Conservation (phyloP, 83 land plant species). For the Picea engelmannii region DNA sequence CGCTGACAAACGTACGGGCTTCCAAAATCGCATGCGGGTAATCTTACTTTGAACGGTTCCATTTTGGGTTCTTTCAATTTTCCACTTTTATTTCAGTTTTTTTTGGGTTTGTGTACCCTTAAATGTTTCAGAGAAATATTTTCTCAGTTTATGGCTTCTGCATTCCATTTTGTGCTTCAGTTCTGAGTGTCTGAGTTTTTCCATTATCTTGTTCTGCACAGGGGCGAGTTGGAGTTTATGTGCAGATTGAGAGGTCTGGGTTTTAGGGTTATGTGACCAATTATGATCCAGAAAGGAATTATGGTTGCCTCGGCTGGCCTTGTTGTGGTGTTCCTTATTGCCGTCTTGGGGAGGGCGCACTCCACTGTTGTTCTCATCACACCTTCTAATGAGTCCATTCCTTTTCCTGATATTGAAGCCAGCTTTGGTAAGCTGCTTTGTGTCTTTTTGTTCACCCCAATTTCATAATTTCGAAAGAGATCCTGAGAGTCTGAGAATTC, state of each 20-base stretch:
- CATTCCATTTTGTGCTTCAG: too few species aligned
- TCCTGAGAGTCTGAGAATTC: too few species aligned
- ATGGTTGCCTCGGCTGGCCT: conserved; percentile 37
- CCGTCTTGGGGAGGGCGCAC: conserved; percentile 41
- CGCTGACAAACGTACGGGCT: too few species aligned
- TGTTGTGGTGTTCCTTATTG: conserved; percentile 28
- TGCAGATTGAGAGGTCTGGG: not conserved
- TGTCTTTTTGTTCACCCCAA: not conserved
- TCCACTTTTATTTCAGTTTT: too few species aligned
- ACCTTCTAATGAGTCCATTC: conserved; percentile 34
- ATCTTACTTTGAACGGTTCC: too few species aligned
- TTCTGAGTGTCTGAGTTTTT: too few species aligned
- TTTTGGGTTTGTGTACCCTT: too few species aligned
- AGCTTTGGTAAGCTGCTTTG: conserved; percentile 35
- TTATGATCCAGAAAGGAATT: conserved; percentile 39
- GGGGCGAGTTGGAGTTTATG: not conserved
- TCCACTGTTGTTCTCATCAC: conserved; percentile 43
- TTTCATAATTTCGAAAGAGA: not conserved
- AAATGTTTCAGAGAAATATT: too few species aligned
- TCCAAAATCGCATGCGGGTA: too few species aligned
- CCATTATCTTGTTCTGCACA: too few species aligned
- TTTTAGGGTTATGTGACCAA: not conserved
- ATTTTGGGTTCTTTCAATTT: too few species aligned
- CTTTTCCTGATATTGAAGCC: conserved; percentile 48
- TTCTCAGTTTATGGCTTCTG: too few species aligned